These are phyloP conservation scores for Groenewaldozyma sp. DNA, from an alignment of 1,139 yeast genomes.

Conservation along the genomic window DNA sequence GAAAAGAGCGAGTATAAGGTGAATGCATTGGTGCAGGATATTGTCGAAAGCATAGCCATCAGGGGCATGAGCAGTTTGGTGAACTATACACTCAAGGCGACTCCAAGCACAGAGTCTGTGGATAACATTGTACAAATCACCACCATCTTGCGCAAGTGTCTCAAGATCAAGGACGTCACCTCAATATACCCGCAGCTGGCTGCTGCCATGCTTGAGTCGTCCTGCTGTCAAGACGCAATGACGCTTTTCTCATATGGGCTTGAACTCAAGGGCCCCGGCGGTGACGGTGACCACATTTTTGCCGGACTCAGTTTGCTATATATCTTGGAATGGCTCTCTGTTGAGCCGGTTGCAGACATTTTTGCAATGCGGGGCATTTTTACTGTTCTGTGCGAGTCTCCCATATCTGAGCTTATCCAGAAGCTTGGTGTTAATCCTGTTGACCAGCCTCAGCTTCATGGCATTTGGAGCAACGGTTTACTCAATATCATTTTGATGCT, in stretches of 20 bases:
- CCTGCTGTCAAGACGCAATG: slow-evolving; percentile 53
- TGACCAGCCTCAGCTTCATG: slow-evolving; percentile 48
- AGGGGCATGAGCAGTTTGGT: slow-evolving; percentile 23
- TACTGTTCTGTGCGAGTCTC: slow-evolving; percentile 63
- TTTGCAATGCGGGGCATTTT: slow-evolving; percentile 59
- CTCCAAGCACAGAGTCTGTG: slow-evolving; percentile 34
- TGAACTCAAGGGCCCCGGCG: slow-evolving; percentile 38
- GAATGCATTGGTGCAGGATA: slow-evolving; percentile 19
- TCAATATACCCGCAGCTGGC: slow-evolving; percentile 46
- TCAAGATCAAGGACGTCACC: slow-evolving; percentile 42
- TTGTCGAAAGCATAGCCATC: slow-evolving; percentile 24
- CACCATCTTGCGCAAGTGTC: slow-evolving; percentile 51
- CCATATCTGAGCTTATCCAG: slow-evolving; percentile 58
- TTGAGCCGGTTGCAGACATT: slow-evolving; percentile 56
- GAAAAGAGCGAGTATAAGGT: slow-evolving; percentile 4
- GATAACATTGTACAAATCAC: slow-evolving; percentile 61
- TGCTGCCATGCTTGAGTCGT: slow-evolving; percentile 40
- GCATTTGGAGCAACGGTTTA: slow-evolving; percentile 75
- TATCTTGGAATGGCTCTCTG: slow-evolving; percentile 57
- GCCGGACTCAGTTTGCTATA: slow-evolving; percentile 68
- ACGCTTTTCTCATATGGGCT: slow-evolving; percentile 64
- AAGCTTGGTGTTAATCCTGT: slow-evolving; percentile 51
- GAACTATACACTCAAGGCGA: background rate
- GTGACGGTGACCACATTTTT: slow-evolving; percentile 46
- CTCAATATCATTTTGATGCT: slow-evolving; percentile 57